Base-by-base conservation (phyloP, 78 protist species). In the Blattamonas nauphoetae region DNA sequence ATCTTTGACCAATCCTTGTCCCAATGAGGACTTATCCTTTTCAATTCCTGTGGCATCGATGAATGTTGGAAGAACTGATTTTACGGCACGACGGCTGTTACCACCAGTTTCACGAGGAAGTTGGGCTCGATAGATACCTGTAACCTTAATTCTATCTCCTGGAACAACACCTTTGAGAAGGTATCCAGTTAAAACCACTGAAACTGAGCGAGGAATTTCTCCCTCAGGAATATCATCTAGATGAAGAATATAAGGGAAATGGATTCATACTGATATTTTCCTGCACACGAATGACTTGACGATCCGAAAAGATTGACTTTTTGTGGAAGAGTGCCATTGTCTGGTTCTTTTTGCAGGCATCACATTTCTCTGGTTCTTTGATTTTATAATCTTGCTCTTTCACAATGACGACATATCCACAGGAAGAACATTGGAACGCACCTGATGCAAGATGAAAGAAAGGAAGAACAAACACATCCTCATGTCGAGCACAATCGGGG, bases 61-160 rank as follows among this genome's bases (percentile, higher is more conserved):
- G 71, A 55, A 55, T 55, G 71, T 55, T 11, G 71, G 38, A 55
- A 55, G 21, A 29, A 55, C 71, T 29, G 71, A 29, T 55, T 21
- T 55, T 55, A 21, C 71, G 11, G 71, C 71, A 29, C 71, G 11
- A 29, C 71, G 71, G 71, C 38, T 21, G 21, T 55, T 55, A n/a
- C n/a, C n/a, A n/a, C n/a, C n/a, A n/a, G n/a, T n/a, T 29, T 29
- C 71, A 29, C 33, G 86, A 36, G 29, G 55, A 21, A 21, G 71
- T 55, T 55, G 71, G 38, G 97, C 95, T 0, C 96, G 90, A 85
- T 88, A 96, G 29, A 98, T 89, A 38, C 99, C 99, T 2, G 99
- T 95, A 32, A 97, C 89, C 43, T 93, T 95, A 11, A 95, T 93
- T 0, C 99, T 93, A 77, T 98, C 99, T 33, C 99, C 99, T 0